Base-by-base conservation (phyloP, 1,139 yeast genomes). In the Hyphopichia fennica region DNA sequence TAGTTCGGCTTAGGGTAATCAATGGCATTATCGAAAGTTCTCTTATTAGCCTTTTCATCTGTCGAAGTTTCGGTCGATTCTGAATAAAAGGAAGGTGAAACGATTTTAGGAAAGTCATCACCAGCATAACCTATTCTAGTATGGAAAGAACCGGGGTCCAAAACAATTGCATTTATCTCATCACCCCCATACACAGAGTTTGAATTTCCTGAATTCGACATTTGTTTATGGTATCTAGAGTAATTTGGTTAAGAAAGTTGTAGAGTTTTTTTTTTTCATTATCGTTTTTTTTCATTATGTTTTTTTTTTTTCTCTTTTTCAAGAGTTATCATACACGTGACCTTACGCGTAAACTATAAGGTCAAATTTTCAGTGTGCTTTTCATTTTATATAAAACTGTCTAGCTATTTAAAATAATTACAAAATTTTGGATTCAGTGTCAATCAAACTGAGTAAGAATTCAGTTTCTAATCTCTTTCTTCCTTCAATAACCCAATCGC, bases 61-160 rank as follows among this genome's bases (percentile, higher is more conserved):
- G 45, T 54, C 35, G 45, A 51, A 20, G 44, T 50, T n/a, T 48
- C 53, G 8, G 46, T 35, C 3, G 45, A 39, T 16, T 48, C 42
- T 10, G 69, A 69, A 47, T 67, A 84, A 48, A 61, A 72, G 0
- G 96, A 85, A 2, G 96, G 88, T 6, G 86, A 65, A 31, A 86
- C 81, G 2, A 84, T 69, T 50, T 86, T 82, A 7, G 99, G 99
- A 45, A 82, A 78, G 62, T 93, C 99, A 49, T 90, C 95, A 9
- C 99, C 99, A 4, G 98, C 95, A 62, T 81, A 91, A 1, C 99
- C 99, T 19, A 87, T 81, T 44, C 95, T 80, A 3, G 97, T 89
- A 47, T 81, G 71, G 50, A 75, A 81, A 10, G 96, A 84, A 20
- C 99, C 98, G 0, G 96, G 91, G 60, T 93, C 99, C 29, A 93